These are phyloP conservation scores for Arachis stenosperma DNA, from an alignment of 306 rosid species.

Conservation along the genomic window DNA sequence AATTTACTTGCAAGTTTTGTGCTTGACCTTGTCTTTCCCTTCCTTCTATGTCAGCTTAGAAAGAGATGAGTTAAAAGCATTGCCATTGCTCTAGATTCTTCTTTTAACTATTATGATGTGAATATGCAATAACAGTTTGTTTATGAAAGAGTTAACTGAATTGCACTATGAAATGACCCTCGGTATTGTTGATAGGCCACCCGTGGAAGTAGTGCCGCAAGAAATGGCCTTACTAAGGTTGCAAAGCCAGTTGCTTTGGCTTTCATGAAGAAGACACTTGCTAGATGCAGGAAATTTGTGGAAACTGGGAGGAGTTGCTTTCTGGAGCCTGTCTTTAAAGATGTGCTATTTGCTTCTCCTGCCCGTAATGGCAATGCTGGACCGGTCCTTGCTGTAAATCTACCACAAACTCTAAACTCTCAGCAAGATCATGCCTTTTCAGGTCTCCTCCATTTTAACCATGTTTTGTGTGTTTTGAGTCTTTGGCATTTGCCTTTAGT, in stretches of 20 bases:
- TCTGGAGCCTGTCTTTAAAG: constrained; percentile 61
- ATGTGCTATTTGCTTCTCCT: constrained; percentile 57
- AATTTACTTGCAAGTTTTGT: constrained; percentile 10
- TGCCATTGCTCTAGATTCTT: constrained; percentile 24
- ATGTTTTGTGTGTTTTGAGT: constrained; percentile 25
- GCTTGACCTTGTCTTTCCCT: constrained; percentile 6
- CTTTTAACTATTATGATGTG: constrained; percentile 26
- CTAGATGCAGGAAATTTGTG: constrained; percentile 69
- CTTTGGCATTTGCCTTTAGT: constrained; percentile 27
- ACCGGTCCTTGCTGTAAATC: constrained; percentile 40
- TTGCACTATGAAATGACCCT: constrained; percentile 34
- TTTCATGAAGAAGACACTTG: constrained; percentile 80
- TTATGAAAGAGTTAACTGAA: constrained; percentile 14
- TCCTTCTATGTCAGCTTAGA: background rate
- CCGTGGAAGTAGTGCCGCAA: constrained; percentile 75
- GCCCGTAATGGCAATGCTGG: constrained; percentile 45
- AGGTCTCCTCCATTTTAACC: constrained; percentile 47
- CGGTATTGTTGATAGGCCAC: constrained; percentile 70
- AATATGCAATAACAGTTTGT: background rate
- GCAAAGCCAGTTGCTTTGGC: constrained; percentile 69
- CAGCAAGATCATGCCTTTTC: constrained; percentile 43
- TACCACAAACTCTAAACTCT: constrained; percentile 40
- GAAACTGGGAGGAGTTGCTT: constrained; percentile 78
- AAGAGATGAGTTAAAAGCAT: constrained; percentile 15
- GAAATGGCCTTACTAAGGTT: constrained; percentile 69